Percentiles rank a stretch among this genome's conserved stretches.
These are phyloP conservation scores for Rhizopus microsporus DNA, from an alignment of 371 early-diverging fungal species.

Conservation along the genomic window DNA sequence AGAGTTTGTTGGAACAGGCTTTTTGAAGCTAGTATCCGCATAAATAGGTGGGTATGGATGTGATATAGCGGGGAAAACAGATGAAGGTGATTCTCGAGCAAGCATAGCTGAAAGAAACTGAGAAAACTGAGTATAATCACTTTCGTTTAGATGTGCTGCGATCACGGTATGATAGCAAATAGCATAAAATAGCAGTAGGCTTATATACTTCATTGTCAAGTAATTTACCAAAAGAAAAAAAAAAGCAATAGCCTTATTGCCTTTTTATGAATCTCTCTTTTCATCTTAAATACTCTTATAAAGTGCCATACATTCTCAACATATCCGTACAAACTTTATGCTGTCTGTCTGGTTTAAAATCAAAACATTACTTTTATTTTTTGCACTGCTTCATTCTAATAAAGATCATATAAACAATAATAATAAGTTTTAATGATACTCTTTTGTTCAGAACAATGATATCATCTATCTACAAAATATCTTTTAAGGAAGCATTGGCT, in stretches of 20 bases:
- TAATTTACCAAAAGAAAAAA: neutral
- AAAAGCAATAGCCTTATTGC: neutral
- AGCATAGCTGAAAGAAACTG: conserved; percentile 1
- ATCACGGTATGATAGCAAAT: neutral
- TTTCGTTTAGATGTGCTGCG: neutral
- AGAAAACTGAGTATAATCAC: neutral
- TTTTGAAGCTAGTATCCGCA: conserved; percentile 20
- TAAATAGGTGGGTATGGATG: conserved; percentile 43
- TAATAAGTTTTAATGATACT: conserved; percentile 18
- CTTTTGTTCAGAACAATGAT: conserved; percentile 6
- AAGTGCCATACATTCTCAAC: too few relatives aligned
- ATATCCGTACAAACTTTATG: too few relatives aligned
- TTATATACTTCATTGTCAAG: neutral
- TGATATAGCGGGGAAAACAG: conserved; percentile 19
- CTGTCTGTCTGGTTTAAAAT: too few relatives aligned
- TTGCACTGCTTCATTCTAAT: too few relatives aligned
- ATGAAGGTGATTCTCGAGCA: conserved; percentile 9
- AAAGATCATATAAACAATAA: too few relatives aligned
- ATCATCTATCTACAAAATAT: conserved; percentile 33
- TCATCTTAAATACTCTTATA: too few relatives aligned
- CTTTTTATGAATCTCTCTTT: too few relatives aligned
- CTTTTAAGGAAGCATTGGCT: conserved; percentile 71
- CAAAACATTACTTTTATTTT: too few relatives aligned
- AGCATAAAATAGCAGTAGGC: neutral
- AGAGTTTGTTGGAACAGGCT: conserved; percentile 48